Conservation (phyloP, 108 stramenopile species). For the Cyclotella cryptica region DNA sequence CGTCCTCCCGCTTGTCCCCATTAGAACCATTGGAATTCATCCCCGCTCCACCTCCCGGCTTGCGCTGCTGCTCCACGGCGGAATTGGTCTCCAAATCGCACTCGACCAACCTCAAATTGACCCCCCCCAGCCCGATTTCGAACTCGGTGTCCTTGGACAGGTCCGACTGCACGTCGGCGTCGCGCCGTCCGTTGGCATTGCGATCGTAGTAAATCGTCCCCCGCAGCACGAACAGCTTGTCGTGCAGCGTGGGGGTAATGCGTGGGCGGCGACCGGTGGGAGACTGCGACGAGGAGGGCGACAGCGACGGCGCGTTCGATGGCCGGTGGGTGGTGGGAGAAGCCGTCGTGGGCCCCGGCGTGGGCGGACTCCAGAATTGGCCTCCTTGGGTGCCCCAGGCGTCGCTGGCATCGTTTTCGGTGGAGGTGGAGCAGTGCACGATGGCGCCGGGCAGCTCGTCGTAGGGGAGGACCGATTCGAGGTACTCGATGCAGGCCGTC, state of each 20-base stretch:
- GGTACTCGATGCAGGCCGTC: slow-evolving; percentile 16
- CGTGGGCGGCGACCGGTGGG: slow-evolving; percentile 1
- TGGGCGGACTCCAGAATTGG: neutral
- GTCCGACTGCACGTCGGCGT: neutral
- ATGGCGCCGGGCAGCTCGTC: neutral
- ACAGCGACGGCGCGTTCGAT: neutral
- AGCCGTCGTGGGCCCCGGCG: neutral
- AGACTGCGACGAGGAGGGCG: neutral
- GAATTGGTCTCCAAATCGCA: slow-evolving; percentile 16
- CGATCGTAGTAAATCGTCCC: slow-evolving; percentile 30
- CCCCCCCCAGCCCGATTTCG: slow-evolving; percentile 27
- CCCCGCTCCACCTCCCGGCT: too few relatives aligned
- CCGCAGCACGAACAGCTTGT: slow-evolving; percentile 15
- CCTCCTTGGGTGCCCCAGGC: neutral
- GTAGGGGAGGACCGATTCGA: neutral
- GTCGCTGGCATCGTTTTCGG: slow-evolving; percentile 2
- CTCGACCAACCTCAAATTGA: slow-evolving; percentile 22
- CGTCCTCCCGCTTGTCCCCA: neutral
- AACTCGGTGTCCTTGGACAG: slow-evolving; percentile 21
- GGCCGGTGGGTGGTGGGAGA: neutral
- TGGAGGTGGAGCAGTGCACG: slow-evolving; percentile 7
- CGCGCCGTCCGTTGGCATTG: slow-evolving; percentile 28
- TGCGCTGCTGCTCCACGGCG: neutral
- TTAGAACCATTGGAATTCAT: neutral
- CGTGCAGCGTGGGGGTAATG: slow-evolving; percentile 27